Conservation (phyloP, 257 asterid species). For the Pogostemon cablin region DNA sequence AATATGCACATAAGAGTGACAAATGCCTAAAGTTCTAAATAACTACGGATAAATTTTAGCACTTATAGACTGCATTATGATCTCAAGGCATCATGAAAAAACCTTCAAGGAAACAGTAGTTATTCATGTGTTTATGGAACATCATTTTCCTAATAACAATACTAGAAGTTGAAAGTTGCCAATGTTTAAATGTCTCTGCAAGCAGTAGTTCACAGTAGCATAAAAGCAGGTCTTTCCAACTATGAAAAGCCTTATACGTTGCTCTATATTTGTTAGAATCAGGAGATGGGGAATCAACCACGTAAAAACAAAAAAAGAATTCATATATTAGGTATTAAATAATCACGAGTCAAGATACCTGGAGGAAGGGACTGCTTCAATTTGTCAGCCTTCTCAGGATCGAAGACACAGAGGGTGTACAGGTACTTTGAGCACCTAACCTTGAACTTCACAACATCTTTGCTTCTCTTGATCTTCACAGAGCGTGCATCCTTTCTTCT, state of each 20-base stretch:
- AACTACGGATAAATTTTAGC: neutral
- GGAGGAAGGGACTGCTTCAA: conserved; percentile 68
- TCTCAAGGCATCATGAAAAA: neutral
- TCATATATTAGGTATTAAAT: neutral
- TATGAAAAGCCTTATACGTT: neutral
- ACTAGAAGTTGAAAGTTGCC: neutral
- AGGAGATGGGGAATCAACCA: neutral
- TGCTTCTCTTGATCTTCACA: conserved; percentile 57
- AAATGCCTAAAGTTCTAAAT: neutral
- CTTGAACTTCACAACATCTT: conserved; percentile 59
- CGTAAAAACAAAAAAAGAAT: neutral
- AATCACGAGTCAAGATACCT: conserved; percentile 34
- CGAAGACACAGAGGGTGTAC: conserved; percentile 58
- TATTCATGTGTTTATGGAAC: too few species aligned
- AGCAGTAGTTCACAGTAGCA: neutral
- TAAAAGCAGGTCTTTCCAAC: neutral
- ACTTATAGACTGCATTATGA: neutral
- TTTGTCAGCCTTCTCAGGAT: conserved; percentile 52
- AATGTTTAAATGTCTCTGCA: neutral
- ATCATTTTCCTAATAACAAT: neutral
- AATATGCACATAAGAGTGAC: neutral
- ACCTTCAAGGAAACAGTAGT: neutral
- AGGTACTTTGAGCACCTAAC: conserved; percentile 64
- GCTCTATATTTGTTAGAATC: neutral
- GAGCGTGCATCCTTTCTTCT: conserved; percentile 63